Base-by-base conservation (phyloP, 495 filamentous ascomycete genomes). In the Penicillium arizonense region DNA sequence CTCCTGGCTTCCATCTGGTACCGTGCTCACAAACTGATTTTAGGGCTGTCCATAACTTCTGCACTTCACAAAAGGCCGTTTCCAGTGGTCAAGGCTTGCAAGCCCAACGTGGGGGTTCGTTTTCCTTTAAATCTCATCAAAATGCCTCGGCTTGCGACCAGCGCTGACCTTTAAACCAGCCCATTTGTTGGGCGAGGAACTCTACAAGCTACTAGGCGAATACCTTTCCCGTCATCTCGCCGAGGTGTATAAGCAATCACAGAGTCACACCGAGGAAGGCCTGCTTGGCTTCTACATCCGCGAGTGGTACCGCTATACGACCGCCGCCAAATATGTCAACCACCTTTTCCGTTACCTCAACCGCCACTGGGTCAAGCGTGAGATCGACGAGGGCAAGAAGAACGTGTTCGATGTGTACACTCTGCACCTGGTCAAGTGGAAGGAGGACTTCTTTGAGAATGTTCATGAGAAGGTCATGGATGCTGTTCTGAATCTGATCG, bases 311-410 rank as follows among this genome's bases (percentile, higher is more conserved):
- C 85, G 94, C 40, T 99, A 96, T 72, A 99, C 94, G 0, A 88
- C 87, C 9, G 94, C 91, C 4, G 94, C 91, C 35, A 94, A 93
- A 70, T 97, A 94, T 76, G 90, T 95, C 68, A 95, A 97, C 72
- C 94, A 99, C 69, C 73, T 97, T 3, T 99, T 99, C 80, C 80
- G 86, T 36, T 99, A 99, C 67, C 87, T 99, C 16, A 99, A 97
- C 64, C 83, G 94, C 38, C 94, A 99, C 71, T 99, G 94, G 94
- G 95, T 99, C 14, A 97, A 96, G 78, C 82, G 94, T 20, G 94
- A 99, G 74, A 96, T 99, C 71, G 94, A 99, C 57, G 94, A 99
- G 68, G 95, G 95, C 21, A 99, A 99, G 71, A 99, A 99, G 77
- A 87, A 92, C 60, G 87, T 97, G 5, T 97, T 93, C 71, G 94